Conservation (phyloP, 2,329 filamentous ascomycete species). For the Penicillium olsonii region DNA sequence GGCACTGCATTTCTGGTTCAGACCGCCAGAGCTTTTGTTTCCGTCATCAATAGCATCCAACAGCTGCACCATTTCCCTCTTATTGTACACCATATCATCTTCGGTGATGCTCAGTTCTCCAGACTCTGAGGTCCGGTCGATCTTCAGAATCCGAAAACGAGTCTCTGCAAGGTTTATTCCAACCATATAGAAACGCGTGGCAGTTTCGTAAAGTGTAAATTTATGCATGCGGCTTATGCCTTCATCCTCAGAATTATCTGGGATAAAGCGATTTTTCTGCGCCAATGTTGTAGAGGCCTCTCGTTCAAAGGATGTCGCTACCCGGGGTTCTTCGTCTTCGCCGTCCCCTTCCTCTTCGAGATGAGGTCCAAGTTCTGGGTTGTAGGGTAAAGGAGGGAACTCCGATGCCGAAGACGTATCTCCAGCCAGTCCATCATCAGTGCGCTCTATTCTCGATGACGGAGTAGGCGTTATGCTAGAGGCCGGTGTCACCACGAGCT, state of each 20-base stretch:
- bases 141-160: slow-evolving; percentile 88
- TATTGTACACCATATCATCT: slow-evolving; percentile 91
- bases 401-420: slow-evolving; percentile 24
- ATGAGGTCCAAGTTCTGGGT: slow-evolving; percentile 32
- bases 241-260: slow-evolving; percentile 44
- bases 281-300: slow-evolving; percentile 41
- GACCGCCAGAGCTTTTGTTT: slow-evolving; percentile 84
- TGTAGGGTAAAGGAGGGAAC: slow-evolving; percentile 32
- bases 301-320: slow-evolving; percentile 49
- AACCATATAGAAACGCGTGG: slow-evolving; percentile 89
- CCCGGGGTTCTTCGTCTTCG: slow-evolving; percentile 47
- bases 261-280: slow-evolving; percentile 39
- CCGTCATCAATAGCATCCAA: slow-evolving; percentile 93
- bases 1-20: slow-evolving; percentile 84
- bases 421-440: slow-evolving; percentile 17
- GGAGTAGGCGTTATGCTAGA: slow-evolving; percentile 15
- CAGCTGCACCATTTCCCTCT: slow-evolving; percentile 89
- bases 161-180: slow-evolving; percentile 88
- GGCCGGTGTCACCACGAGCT: slow-evolving; percentile 10
- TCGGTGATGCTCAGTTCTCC: slow-evolving; percentile 82
- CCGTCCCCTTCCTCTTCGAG: slow-evolving; percentile 38
- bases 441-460: slow-evolving; percentile 6
- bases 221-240: slow-evolving; percentile 76
- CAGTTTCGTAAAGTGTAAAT: slow-evolving; percentile 96
- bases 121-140: slow-evolving; percentile 81